Percentiles rank a stretch among this genome's conserved stretches.
Evolutionary conservation across 2,329 filamentous ascomycete species (phyloP).

Genomic region (Beauveria australis): DNA sequence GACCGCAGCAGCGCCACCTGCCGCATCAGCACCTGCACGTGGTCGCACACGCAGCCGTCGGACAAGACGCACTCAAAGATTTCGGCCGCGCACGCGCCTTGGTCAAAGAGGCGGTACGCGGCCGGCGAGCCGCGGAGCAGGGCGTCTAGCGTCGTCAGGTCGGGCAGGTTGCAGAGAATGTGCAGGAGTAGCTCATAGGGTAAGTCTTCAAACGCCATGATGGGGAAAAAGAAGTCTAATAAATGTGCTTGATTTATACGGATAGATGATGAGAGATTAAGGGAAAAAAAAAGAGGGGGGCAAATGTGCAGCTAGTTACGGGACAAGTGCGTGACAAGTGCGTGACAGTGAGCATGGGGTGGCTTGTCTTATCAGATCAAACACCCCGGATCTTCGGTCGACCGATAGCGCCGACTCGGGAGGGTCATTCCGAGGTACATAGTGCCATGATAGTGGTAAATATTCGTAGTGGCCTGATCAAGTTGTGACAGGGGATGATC

Average conservation of each 20-base stretch:
- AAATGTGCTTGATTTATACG: background rate
- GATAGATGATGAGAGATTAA: background rate
- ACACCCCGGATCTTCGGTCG: background rate
- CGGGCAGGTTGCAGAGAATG: background rate
- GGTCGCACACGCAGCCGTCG: background rate
- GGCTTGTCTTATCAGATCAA: constrained; percentile 5
- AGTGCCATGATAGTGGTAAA: background rate
- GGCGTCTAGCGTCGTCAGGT: background rate
- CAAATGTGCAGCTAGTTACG: background rate
- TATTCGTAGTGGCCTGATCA: constrained; percentile 4
- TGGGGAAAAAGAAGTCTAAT: background rate
- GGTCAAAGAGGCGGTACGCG: constrained; percentile 1
- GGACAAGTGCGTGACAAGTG: background rate
- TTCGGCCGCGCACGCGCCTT: background rate
- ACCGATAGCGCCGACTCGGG: constrained; percentile 3
- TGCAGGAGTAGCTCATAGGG: constrained; percentile 6
- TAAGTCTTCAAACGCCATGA: constrained; percentile 2
- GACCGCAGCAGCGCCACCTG: background rate
- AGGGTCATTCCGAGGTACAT: constrained; percentile 10
- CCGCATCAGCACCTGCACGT: constrained; percentile 4
- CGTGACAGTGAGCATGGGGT: background rate
- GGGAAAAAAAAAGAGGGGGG: background rate
- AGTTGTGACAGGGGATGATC: background rate
- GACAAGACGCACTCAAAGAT: background rate
- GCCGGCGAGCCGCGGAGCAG: background rate